A percentile compares a stretch with the other conserved stretches of the same genome.
Evolutionary conservation across 2,329 filamentous ascomycete genomes (phyloP).

Genomic region (Coleophoma eucalyptorum): DNA sequence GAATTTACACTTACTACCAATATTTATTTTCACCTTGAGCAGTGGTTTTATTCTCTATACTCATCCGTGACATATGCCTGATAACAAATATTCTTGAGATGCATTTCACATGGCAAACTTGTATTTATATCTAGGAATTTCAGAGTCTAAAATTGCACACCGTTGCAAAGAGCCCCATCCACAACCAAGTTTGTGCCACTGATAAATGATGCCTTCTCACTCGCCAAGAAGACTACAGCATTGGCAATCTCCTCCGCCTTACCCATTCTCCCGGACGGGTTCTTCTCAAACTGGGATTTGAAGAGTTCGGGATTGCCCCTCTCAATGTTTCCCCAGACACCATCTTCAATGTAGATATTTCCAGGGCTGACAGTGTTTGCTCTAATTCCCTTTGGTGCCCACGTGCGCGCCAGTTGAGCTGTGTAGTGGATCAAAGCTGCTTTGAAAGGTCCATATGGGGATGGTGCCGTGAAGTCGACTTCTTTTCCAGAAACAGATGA

Average conservation of each 20-base stretch:
- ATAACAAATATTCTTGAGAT: too few species aligned
- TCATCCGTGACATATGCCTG: too few species aligned
- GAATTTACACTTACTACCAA: too few species aligned
- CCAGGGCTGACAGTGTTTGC: slow-evolving; percentile 31
- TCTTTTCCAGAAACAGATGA: slow-evolving; percentile 30
- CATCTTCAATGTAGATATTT: slow-evolving; percentile 32
- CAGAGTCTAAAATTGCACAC: slow-evolving; percentile 6
- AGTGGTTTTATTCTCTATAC: too few species aligned
- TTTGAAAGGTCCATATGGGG: slow-evolving; percentile 32
- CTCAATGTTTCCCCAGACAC: slow-evolving; percentile 31
- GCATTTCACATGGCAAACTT: too few species aligned
- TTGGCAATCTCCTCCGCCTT: slow-evolving; percentile 9
- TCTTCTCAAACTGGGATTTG: slow-evolving; percentile 12
- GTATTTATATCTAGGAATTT: too few species aligned
- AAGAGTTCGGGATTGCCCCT: slow-evolving; percentile 26
- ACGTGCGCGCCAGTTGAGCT: slow-evolving; percentile 27
- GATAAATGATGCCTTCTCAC: slow-evolving; percentile 6
- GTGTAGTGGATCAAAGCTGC: slow-evolving; percentile 33
- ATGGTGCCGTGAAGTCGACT: slow-evolving; percentile 31
- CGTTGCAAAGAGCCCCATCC: slow-evolving; percentile 8
- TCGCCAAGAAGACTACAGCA: slow-evolving; percentile 7
- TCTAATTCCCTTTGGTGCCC: slow-evolving; percentile 30
- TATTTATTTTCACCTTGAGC: too few species aligned
- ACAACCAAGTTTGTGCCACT: slow-evolving; percentile 8
- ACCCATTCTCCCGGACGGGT: slow-evolving; percentile 8